Evolutionary conservation across 805 yeast species (phyloP).

Genomic region (Wickerhamiella qilinensis): DNA sequence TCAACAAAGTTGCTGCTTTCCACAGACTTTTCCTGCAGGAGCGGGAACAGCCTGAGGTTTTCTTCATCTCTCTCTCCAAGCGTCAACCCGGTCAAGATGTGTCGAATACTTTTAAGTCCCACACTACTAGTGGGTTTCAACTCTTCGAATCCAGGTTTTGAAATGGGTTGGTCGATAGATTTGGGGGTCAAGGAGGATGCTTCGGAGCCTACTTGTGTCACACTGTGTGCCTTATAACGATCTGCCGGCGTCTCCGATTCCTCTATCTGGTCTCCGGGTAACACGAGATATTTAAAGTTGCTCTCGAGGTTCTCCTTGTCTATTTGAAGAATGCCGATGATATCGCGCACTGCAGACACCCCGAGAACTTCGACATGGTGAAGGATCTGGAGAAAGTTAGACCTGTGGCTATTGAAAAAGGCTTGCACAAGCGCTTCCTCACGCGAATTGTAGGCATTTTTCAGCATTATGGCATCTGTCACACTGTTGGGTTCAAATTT

Average conservation of each 20-base stretch:
- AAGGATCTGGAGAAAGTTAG: constrained; percentile 22
- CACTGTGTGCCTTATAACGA: too few species aligned
- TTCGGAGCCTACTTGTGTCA: constrained; percentile 3
- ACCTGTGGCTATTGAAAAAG: constrained; percentile 13
- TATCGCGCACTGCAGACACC: constrained; percentile 26
- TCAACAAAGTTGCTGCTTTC: constrained; percentile 31
- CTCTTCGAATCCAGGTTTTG: constrained; percentile 36
- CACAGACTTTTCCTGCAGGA: constrained; percentile 20
- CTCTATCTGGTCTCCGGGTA: background rate
- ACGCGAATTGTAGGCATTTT: constrained; percentile 25
- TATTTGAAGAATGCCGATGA: constrained; percentile 21
- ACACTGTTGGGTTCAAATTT: constrained; percentile 32
- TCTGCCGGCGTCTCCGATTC: constrained; percentile 1
- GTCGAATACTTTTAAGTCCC: constrained; percentile 66
- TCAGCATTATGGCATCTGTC: constrained; percentile 43
- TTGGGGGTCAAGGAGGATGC: constrained; percentile 1
- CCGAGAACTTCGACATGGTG: constrained; percentile 39
- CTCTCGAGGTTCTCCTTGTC: constrained; percentile 6
- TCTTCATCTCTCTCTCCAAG: constrained; percentile 17
- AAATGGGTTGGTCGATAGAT: constrained; percentile 19
- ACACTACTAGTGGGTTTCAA: constrained; percentile 57
- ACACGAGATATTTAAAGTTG: constrained; percentile 1
- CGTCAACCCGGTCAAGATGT: constrained; percentile 42
- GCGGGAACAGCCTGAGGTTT: constrained; percentile 18
- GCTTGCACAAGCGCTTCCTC: constrained; percentile 8